Evolutionary conservation across 2,329 filamentous ascomycete genomes (phyloP), one percentile per base, ranked within the genome.

Genomic region (Botrytis fragariae): DNA sequence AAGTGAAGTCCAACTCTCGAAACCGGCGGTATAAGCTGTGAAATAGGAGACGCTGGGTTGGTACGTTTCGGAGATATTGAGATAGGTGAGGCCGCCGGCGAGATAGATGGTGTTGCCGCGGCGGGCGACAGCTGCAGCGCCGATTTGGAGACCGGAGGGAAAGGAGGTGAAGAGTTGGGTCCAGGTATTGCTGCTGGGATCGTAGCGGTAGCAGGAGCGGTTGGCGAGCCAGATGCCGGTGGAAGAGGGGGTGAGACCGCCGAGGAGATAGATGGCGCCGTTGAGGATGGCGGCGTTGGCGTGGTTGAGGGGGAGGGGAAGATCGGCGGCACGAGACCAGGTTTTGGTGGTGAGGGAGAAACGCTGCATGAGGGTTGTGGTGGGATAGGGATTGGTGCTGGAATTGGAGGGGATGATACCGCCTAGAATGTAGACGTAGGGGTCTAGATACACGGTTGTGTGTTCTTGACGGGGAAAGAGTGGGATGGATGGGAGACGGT

Each of bases 261-360:
- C 83, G 3, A 85, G 77, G 0, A 84, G 67, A 72, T 84, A 84
- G 20, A 84, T 78, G 71, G 82, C 82, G 62, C 79, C 80, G 61
- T 81, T 73, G 3, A 82, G 77, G 0, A 76, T 80, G 10, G 81
- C 83, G 32, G 79, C 80, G 69, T 85, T 85, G 63, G 80, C 77
- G 70, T 84, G 83, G 65, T 83, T 84, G 4, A 82, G 74, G 8
- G 77, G 62, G 0, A 78, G 61, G 0, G 83, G 83, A 0, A 81
- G 72, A 7, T 80, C 76, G 0, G 81, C 75, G 1, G 75, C 78
- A 2, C 68, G 64, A 16, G 64, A 71, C 81, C 82, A 84, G 25
- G 76, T 77, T 63, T 82, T 76, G 22, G 73, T 74, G 1, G 76
- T 69, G n/a, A 80, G 77, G 51, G 80, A 77, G 74, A 82, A 83